Conservation (phyloP, 371 early-diverging fungal species). For the Rhizopus sp. region DNA sequence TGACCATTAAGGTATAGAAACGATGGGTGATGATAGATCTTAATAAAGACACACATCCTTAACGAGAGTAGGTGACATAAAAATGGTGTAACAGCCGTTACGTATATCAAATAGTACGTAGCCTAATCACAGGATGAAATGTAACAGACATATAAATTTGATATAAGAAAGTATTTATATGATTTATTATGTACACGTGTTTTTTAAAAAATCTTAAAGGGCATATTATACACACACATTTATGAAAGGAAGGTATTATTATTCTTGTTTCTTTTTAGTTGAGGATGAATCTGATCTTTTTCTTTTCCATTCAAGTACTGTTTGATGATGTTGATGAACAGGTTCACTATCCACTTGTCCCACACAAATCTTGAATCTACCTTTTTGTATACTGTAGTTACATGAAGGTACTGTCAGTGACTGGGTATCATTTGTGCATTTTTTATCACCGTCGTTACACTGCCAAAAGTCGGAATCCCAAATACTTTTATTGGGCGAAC, state of each 20-base stretch:
- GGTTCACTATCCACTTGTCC: constrained; percentile 35
- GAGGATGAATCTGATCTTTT: constrained; percentile 38
- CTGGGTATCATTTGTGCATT: constrained; percentile 20
- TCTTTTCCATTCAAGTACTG: constrained; percentile 47
- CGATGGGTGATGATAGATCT: no score
- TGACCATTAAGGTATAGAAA: no score
- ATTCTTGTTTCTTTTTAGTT: constrained; percentile 10
- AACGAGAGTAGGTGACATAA: no score
- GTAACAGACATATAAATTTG: background rate
- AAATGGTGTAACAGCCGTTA: no score
- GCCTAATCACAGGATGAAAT: background rate
- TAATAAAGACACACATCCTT: no score
- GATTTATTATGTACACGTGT: constrained; percentile 7
- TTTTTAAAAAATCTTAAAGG: background rate
- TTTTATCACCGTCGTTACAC: constrained; percentile 5
- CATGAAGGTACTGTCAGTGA: constrained; percentile 12
- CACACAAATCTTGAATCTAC: constrained; percentile 45
- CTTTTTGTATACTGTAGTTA: constrained; percentile 30
- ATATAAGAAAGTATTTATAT: background rate
- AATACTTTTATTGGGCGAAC: constrained; percentile 29
- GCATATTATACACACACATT: constrained; percentile 12
- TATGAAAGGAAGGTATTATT: constrained; percentile 1
- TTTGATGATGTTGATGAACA: constrained; percentile 31
- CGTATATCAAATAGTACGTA: no score
- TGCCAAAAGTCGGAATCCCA: constrained; percentile 52